Base-by-base conservation (phyloP, 371 early-diverging fungal genomes). In the Massospora cicadina region DNA sequence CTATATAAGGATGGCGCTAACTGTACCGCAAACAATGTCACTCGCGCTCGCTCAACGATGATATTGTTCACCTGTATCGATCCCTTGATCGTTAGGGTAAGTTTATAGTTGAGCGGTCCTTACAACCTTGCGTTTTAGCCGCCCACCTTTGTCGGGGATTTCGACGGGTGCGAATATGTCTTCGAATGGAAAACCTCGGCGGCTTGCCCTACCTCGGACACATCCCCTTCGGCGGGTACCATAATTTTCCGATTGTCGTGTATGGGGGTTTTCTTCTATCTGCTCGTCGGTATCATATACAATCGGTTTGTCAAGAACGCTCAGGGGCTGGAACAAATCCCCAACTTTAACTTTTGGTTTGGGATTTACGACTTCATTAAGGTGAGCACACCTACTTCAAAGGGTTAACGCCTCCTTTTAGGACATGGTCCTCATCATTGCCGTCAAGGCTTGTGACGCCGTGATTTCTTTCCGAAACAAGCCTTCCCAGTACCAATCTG, bases 271-370 rank as follows among this genome's bases (percentile, higher is more conserved):
- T 61, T 30, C 2, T 30, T 29, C 33, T 61, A 61, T 25, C 25
- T 61, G 26, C 23, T 61, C 13, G 17, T 24, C 3, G 61, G 61
- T 24, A 61, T 61, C 10, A n/a, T 61, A 2, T 61, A 61, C 25
- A 61, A 61, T 12, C 30, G 61, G 1, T 33, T 61, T 13, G 26
- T 32, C 2, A 25, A 31, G 13, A 43, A 43, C 25, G 61, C 61
- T 1, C 30, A 61, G 30, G 61, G 61, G 3, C 33, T 61, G 3
- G 61, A 61, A 32, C 61, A 61, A 25, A 30, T 61, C 23, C 61
- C 61, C 26, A 30, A 61, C 30, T 32, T n/a, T 10, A 31, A 61
- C 24, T 61, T 61, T n/a, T 61, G 61, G 61, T 61, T 33, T 33
- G 31, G 33, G 10, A 13, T 61, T 1, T 61, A 13, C 26, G 61